These are phyloP conservation scores for Parasitella parasitica DNA, from an alignment of 371 early-diverging fungal species.

Conservation along the genomic window DNA sequence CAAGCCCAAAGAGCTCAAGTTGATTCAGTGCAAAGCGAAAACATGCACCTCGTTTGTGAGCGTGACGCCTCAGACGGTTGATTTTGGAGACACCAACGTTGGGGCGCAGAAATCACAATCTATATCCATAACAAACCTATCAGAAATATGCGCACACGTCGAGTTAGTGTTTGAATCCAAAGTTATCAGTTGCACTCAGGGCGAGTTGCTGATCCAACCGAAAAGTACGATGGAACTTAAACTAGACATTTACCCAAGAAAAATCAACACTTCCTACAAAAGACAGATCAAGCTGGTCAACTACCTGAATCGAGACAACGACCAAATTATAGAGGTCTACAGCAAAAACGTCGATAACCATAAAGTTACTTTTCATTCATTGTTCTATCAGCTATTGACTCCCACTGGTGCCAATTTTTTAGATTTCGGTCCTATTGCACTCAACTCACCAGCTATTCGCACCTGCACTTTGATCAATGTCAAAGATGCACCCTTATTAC, in stretches of 20 bases:
- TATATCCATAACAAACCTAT: slow-evolving; percentile 77
- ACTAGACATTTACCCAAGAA: slow-evolving; percentile 93
- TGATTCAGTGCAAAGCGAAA: slow-evolving; percentile 86
- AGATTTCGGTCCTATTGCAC: slow-evolving; percentile 85
- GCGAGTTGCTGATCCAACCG: slow-evolving; percentile 82
- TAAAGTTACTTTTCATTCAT: slow-evolving; percentile 92
- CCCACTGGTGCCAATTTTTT: slow-evolving; percentile 87
- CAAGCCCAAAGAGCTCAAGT: slow-evolving; percentile 70
- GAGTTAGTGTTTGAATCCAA: slow-evolving; percentile 90
- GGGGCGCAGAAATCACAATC: slow-evolving; percentile 86
- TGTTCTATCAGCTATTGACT: slow-evolving; percentile 90
- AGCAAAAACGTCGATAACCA: slow-evolving; percentile 95
- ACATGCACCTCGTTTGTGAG: slow-evolving; percentile 92
- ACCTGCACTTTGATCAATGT: slow-evolving; percentile 86
- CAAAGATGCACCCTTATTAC: slow-evolving; percentile 48
- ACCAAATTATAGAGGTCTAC: slow-evolving; percentile 86
- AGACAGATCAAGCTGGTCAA: slow-evolving; percentile 94
- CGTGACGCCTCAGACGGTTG: slow-evolving; percentile 74
- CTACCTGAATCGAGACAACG: slow-evolving; percentile 82
- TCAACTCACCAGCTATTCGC: slow-evolving; percentile 79
- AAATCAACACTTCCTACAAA: slow-evolving; percentile 93
- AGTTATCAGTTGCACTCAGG: slow-evolving; percentile 81
- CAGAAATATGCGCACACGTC: slow-evolving; percentile 84
- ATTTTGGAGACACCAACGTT: slow-evolving; percentile 95
- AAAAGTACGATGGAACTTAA: slow-evolving; percentile 79